phyloP scores from a whole-genome alignment of 1,284 basidiomycete species.

The Pterulicium gracile region DNA sequence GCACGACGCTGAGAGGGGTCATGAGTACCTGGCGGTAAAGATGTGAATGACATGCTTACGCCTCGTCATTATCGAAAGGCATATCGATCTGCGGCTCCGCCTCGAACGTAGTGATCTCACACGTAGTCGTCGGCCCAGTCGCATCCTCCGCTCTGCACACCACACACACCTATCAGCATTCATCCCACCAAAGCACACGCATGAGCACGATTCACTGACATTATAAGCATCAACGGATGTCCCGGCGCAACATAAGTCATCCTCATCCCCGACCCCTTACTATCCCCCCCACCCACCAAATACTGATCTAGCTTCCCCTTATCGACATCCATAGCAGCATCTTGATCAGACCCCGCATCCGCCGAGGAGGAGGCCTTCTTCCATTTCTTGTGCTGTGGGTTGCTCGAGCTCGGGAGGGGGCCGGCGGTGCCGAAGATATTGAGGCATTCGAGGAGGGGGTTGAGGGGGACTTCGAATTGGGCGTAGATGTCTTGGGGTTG shows the following conservation, averaged over 20 bases:
- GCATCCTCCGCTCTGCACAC: slow-evolving; percentile 70
- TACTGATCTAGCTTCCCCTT: slow-evolving; percentile 31
- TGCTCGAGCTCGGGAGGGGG: slow-evolving; percentile 18
- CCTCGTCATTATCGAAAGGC: slow-evolving; percentile 59
- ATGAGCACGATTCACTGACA: slow-evolving; percentile 44
- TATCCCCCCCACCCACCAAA: slow-evolving; percentile 37
- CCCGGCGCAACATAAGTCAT: slow-evolving; percentile 77
- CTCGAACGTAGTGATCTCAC: slow-evolving; percentile 81
- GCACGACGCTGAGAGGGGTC: slow-evolving; percentile 43
- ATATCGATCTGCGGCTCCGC: slow-evolving; percentile 76
- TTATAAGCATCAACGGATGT: slow-evolving; percentile 65
- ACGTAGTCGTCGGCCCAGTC: slow-evolving; percentile 78
- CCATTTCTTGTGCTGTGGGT: slow-evolving; percentile 32
- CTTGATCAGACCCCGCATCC: slow-evolving; percentile 39
- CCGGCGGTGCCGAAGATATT: slow-evolving; percentile 81
- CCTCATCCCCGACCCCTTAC: slow-evolving; percentile 73
- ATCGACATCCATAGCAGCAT: slow-evolving; percentile 22
- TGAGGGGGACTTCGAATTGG: slow-evolving; percentile 72
- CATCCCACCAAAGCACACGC: too few species aligned
- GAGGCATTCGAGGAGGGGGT: slow-evolving; percentile 78
- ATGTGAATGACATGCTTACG: slow-evolving; percentile 33
- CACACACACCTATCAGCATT: too few species aligned
- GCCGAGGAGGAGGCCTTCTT: too few species aligned
- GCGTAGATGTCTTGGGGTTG: slow-evolving; percentile 18
- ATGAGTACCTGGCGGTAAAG: not conserved